phyloP scores from a whole-genome alignment of 345 rosid species.

The Psidium guajava region DNA sequence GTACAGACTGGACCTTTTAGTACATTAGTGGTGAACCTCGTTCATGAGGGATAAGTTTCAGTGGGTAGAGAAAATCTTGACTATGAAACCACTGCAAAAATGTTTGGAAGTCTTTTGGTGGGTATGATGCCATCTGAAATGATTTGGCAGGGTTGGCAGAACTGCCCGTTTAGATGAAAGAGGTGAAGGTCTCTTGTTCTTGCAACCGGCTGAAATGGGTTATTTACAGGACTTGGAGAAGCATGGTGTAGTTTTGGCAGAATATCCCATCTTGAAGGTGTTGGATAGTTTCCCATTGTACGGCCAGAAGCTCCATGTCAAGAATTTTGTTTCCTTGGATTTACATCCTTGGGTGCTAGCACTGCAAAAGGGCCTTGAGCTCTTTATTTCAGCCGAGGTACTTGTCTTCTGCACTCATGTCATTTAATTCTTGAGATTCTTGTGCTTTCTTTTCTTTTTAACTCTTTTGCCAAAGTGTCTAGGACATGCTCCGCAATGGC shows the following conservation, averaged over 20 bases:
- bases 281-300: conserved; percentile 50
- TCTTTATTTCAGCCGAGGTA: conserved; percentile 50
- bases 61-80: not conserved
- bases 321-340: conserved; percentile 43
- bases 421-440: not conserved
- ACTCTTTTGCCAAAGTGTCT: not conserved
- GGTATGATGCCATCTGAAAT: conserved; percentile 3
- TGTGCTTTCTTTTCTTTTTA: not conserved
- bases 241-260: conserved; percentile 70
- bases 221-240: conserved; percentile 74
- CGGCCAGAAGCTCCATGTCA: conserved; percentile 30
- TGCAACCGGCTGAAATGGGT: conserved; percentile 81
- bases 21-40: not conserved
- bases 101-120: not conserved
- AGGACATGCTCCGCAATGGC: not conserved
- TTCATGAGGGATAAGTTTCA: not conserved
- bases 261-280: conserved; percentile 69
- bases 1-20: not conserved
- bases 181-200: conserved; percentile 79
- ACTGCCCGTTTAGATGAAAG: conserved; percentile 91
- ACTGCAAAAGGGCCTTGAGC: conserved; percentile 73
- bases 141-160: conserved; percentile 78
- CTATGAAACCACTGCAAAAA: not conserved
- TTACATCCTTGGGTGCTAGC: conserved; percentile 74
- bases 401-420: not conserved